These are phyloP conservation scores for Clarireedia paspali DNA, from an alignment of 2,329 filamentous ascomycete species.

Conservation along the genomic window DNA sequence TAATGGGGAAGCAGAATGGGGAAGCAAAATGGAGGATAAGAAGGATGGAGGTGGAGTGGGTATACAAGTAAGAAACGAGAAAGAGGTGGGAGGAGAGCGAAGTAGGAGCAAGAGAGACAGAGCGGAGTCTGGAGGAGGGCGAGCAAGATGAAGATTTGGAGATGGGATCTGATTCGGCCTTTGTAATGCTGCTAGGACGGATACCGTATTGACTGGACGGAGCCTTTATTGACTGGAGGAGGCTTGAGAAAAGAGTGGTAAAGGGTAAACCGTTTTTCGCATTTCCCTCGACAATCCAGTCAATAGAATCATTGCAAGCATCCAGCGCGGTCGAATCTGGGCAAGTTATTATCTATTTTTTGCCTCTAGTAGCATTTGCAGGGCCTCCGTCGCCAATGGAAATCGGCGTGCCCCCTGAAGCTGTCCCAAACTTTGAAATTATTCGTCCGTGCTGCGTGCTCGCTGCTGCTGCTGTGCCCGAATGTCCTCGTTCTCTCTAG, in stretches of 20 bases:
- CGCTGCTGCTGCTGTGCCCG: not conserved
- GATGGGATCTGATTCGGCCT: not conserved
- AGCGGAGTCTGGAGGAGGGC: not conserved
- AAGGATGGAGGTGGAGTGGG: not conserved
- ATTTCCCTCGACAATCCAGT: too few relatives aligned
- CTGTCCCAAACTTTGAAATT: not conserved
- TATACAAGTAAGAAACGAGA: not conserved
- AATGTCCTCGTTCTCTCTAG: not conserved
- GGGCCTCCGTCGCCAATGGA: slow-evolving; percentile 1
- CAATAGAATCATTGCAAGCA: not conserved
- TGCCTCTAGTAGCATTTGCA: not conserved
- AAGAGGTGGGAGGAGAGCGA: not conserved
- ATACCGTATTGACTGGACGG: not conserved
- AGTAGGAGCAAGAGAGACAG: not conserved
- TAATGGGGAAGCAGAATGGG: too few relatives aligned
- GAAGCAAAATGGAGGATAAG: not conserved
- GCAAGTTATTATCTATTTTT: not conserved
- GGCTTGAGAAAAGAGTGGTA: too few relatives aligned
- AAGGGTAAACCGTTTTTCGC: too few relatives aligned
- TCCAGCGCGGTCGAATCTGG: not conserved
- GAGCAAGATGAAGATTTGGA: not conserved
- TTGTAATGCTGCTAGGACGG: not conserved
- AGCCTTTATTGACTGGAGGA: not conserved
- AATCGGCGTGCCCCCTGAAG: not conserved
- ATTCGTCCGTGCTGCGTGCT: slow-evolving; percentile 5